Conservation (phyloP, 495 filamentous ascomycete species). For the Trichocladium antarcticum region DNA sequence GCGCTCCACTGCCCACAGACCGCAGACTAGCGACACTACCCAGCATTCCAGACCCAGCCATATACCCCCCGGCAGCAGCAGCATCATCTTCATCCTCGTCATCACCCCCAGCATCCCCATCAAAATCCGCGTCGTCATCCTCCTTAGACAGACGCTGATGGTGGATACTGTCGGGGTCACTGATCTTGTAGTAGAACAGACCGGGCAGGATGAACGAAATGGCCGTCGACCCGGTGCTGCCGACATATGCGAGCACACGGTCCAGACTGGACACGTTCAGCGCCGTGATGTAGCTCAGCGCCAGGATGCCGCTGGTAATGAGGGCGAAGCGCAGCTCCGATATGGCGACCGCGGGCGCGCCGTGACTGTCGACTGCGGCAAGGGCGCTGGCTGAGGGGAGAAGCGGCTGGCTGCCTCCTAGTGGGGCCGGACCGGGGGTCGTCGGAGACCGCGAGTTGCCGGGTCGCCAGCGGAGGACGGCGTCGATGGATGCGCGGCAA, state of each 20-base stretch:
- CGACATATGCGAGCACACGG: conserved; percentile 87
- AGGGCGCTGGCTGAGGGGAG: conserved; percentile 25
- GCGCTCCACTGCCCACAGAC: conserved; percentile 30
- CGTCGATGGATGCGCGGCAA: conserved; percentile 84
- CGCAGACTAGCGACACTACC: conserved; percentile 34
- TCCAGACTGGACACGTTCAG: conserved; percentile 85
- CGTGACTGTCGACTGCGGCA: conserved; percentile 28
- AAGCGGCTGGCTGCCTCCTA: conserved; percentile 33
- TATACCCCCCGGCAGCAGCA: conserved; percentile 18
- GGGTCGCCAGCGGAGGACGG: conserved; percentile 85
- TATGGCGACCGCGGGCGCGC: conserved; percentile 44
- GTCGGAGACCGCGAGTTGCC: conserved; percentile 63
- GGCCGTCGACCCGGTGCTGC: conserved; percentile 82
- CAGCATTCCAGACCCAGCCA: conserved; percentile 32
- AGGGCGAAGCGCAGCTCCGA: conserved; percentile 79
- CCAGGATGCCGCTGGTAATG: conserved; percentile 74
- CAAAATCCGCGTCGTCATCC: conserved; percentile 56
- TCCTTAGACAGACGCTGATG: conserved; percentile 81
- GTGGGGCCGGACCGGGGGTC: conserved; percentile 19
- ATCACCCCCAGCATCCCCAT: conserved; percentile 37
- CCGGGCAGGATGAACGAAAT: conserved; percentile 96
- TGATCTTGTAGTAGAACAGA: conserved; percentile 97
- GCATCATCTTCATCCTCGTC: conserved; percentile 33
- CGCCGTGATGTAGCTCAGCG: conserved; percentile 74
- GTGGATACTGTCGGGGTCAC: conserved; percentile 66